Evolutionary conservation across 495 filamentous ascomycete genomes (phyloP), one percentile per base, ranked within the genome.

Genomic region (Podospora comata): DNA sequence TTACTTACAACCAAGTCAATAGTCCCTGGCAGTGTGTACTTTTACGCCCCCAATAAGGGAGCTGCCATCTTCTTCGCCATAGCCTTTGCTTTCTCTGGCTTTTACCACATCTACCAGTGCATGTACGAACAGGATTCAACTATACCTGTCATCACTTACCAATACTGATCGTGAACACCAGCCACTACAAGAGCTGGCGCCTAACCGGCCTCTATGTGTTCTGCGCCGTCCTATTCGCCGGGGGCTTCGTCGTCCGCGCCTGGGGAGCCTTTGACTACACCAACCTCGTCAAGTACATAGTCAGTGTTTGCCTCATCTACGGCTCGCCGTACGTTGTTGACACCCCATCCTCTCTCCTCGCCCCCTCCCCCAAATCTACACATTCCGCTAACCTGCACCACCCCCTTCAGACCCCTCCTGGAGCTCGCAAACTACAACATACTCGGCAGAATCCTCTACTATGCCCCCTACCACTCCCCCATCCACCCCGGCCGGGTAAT

Each of bases 401-500:
- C 7, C 2, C 23, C 1, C 23, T 23, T 23, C 64, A 91, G 89
- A 5, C 91, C 91, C 5, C 78, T 93, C 59, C 91, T 90, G 68
- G 89, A 91, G 70, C 85, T 88, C 0, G 84, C 87, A 30, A 91
- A 95, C 75, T 95, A 92, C 77, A 84, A 91, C 70, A 85, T 89
- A 64, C 86, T 94, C 23, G 91, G 90, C 27, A 88, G 91, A 6
- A 86, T 91, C 61, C 82, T 95, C 4, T 92, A 90, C 79, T 93
- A 92, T 78, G 87, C 91, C 34, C 92, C 92, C 0, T 90, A 93
- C 69, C 85, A 89, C 68, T 88, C 90, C 0, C 90, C 91, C 0
- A 88, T 94, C 65, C 89, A 94, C 74, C 92, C 91, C 0, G 90
- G 90, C 3, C 87, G 90, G 2, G 90, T 93, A 20, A 81, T 91